Evolutionary conservation across 805 yeast species (phyloP), one percentile per base, ranked within the genome.

Genomic region (Yamadazyma nakazawae): DNA sequence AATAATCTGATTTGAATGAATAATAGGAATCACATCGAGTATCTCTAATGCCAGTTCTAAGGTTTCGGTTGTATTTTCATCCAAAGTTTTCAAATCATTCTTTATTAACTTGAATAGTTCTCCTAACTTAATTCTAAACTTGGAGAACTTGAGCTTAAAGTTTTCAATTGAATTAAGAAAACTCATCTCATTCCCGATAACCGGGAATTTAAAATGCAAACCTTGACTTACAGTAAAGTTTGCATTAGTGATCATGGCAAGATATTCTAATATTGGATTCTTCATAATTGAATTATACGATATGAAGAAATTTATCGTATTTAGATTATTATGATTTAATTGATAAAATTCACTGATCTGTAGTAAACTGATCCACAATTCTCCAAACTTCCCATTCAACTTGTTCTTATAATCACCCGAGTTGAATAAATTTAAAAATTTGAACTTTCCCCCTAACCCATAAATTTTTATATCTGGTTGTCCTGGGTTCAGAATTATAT

Each of bases 201-300:
- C 78, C 1, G 86, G 83, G 60, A 84, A 83, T 46, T 83, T 68
- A 65, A 83, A 83, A 58, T 86, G 92, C 35, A 85, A 60, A 0
- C 88, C 84, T 54, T 84, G 84, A n/a, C 86, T 79, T 5, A 87
- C 62, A 2, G 90, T 82, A 59, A 82, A 83, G 60, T 85, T 91
- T 56, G 86, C 84, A 52, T 82, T 80, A 54, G 85, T 72, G 24
- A 79, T 67, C 34, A 84, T 77, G 34, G 88, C 81, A 49, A 87
- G 61, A 59, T 84, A 88, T 48, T 83, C 84, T 35, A 87, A 61
- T 21, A 86, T 62, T 2, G 88, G 87, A 50, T 84, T 88, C 50
- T 85, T 72, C 26, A 85, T 70, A 1, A 89, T 88, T 4, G 90
- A 81, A 40, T 85, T 81, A 62, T 85, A 89, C 13, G 85, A 69